Conservation (phyloP, 2,329 filamentous ascomycete species). For the Colletotrichum tropicale region DNA sequence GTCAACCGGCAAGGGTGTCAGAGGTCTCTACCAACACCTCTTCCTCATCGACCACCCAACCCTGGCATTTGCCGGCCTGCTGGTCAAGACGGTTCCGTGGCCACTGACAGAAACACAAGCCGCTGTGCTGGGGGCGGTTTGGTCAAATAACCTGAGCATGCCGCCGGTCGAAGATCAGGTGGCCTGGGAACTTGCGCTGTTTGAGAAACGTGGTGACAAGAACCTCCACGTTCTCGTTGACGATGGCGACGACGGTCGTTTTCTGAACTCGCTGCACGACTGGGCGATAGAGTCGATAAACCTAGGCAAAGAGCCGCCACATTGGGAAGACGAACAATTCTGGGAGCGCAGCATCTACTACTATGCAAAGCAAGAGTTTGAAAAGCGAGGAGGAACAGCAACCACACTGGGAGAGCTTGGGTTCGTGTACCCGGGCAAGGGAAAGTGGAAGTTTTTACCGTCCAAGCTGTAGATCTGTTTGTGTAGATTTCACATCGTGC, state of each 20-base stretch:
- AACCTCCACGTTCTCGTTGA: constrained; percentile 52
- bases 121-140: constrained; percentile 77
- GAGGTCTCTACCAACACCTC: constrained; percentile 79
- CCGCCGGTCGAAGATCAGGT: constrained; percentile 70
- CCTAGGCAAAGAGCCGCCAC: constrained; percentile 69
- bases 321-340: constrained; percentile 72
- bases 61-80: constrained; percentile 76
- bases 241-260: constrained; percentile 66
- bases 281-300: constrained; percentile 60
- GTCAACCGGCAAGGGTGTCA: constrained; percentile 71
- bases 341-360: constrained; percentile 75
- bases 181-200: constrained; percentile 69
- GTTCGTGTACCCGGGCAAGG: constrained; percentile 19
- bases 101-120: constrained; percentile 80
- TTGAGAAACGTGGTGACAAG: constrained; percentile 44
- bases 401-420: constrained; percentile 56
- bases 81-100: constrained; percentile 88
- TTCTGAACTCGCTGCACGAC: constrained; percentile 71
- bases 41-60: constrained; percentile 79
- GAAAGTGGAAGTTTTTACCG: neutral
- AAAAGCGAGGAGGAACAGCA: constrained; percentile 66
- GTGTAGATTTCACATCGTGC: neutral
- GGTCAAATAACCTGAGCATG: constrained; percentile 71
- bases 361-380: constrained; percentile 75
- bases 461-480: neutral